Percentiles rank a stretch among this genome's conserved stretches.
Evolutionary conservation across 2,329 filamentous ascomycete genomes (phyloP).

Genomic region (Dactylella cylindrospora): DNA sequence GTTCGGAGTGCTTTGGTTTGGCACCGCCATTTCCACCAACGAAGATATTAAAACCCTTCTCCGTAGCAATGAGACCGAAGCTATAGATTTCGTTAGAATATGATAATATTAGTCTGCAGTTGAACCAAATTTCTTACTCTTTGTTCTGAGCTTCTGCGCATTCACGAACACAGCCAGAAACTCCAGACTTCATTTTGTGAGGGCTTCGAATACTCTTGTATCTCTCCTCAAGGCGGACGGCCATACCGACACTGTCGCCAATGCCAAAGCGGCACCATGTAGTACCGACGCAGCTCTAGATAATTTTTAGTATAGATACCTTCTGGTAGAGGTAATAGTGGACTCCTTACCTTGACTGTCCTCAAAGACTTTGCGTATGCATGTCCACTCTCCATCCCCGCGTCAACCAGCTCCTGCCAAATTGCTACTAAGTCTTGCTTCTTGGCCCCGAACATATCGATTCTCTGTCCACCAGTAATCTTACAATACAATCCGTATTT

Average conservation of each 20-base stretch:
- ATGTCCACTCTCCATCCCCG: conserved; percentile 86
- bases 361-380: conserved; percentile 86
- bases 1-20: conserved; percentile 76
- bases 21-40: conserved; percentile 87
- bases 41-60: conserved; percentile 92
- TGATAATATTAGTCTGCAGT: conserved; percentile 3
- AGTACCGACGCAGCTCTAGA: conserved; percentile 75
- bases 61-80: conserved; percentile 86
- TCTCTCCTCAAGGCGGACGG: conserved; percentile 79
- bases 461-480: conserved; percentile 87
- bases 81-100: conserved; percentile 55
- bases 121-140: conserved; percentile 60
- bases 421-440: conserved; percentile 83
- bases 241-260: conserved; percentile 88
- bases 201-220: conserved; percentile 89
- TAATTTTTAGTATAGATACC: background rate
- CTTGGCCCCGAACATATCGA: conserved; percentile 88
- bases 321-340: too few species aligned
- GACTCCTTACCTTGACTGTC: conserved; percentile 69
- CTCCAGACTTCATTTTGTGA: conserved; percentile 88
- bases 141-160: conserved; percentile 92
- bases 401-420: conserved; percentile 77
- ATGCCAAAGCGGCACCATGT: conserved; percentile 90
- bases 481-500: conserved; percentile 85
- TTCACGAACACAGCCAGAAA: conserved; percentile 87